Base-by-base conservation (phyloP, 257 asterid species). In the Solanum infundibuliforme region DNA sequence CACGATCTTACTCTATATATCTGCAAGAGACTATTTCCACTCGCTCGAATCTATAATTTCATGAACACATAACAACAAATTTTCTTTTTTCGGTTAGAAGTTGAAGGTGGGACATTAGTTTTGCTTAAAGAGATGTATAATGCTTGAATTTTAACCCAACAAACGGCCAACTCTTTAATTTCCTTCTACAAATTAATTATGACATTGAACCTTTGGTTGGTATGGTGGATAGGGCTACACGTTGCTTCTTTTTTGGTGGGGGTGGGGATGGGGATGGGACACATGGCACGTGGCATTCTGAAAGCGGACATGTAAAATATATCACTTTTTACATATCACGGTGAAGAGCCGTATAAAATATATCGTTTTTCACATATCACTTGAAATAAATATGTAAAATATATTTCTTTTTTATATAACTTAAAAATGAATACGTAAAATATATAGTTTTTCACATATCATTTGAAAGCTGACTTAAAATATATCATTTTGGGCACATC, bases 301-400 rank as follows among this genome's bases (percentile, higher is more conserved):
- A 62, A 4, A 9, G 29, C 3, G 3, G 16, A 62, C 13, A 9
- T n/a, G 16, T 62, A n/a, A 60, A 60, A 8, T 60, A 8, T 60
- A 62, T 62, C 8, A 1, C 0, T 9, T 62, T n/a, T 62, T 1
- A 4, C 3, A n/a, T n/a, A n/a, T n/a, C 7, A n/a, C 4, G 2
- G 0, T 9, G 12, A 10, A 46, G 7, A 46, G 4, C 2, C 27
- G 12, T 60, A 10, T n/a, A 62, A 10, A n/a, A n/a, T 62, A 9
- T 1, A 62, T 23, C 31, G 0, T 1, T 62, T 60, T 62, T 23
- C 13, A 2, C 12, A 23, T 55, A 20, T 55, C 23, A 6, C 60
- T 52, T 5, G 7, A 55, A 55, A 55, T 3, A 16, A 7, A 55
- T 7, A 4, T 55, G 4, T 18, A 55, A 55, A 18, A 7, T 55